A percentile compares a stretch with the other conserved stretches of the same genome.
These are phyloP conservation scores for Termitomyces sp. DNA, from an alignment of 1,284 basidiomycete genomes.

Conservation along the genomic window DNA sequence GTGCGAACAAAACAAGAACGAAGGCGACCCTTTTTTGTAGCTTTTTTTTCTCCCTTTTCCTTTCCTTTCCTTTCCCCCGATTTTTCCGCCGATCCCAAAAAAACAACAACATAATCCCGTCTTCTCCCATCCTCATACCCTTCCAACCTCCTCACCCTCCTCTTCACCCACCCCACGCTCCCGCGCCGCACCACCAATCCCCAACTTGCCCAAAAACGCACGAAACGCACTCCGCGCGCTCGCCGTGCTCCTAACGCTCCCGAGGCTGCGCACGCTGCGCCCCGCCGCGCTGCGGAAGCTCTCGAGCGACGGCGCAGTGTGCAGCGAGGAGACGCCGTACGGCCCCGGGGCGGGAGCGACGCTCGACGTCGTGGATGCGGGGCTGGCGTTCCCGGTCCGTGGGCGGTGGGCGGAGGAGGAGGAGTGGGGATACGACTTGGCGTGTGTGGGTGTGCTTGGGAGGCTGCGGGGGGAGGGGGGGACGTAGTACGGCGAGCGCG, in stretches of 20 bases:
- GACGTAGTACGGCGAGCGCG: constrained; percentile 8
- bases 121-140: too few species aligned
- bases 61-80: too few species aligned
- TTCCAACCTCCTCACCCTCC: too few species aligned
- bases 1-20: too few species aligned
- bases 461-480: neutral
- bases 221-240: constrained; percentile 33
- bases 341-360: neutral
- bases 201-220: constrained; percentile 31
- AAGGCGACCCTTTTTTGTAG: too few species aligned
- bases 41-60: too few species aligned
- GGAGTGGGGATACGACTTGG: constrained; percentile 4
- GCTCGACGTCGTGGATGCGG: constrained; percentile 4
- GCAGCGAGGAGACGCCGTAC: constrained; percentile 23
- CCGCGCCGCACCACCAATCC: constrained; percentile 5
- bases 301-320: constrained; percentile 39
- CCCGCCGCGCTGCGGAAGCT: constrained; percentile 39
- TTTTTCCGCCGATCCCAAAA: too few species aligned
- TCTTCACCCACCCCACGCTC: neutral
- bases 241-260: constrained; percentile 38
- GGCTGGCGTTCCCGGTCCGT: neutral
- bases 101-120: too few species aligned
- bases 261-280: constrained; percentile 38
- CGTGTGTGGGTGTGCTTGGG: constrained; percentile 8
- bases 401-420: neutral